Percentiles rank a stretch among this genome's conserved stretches.
phyloP scores from a whole-genome alignment of 2,329 filamentous ascomycete species.

The Penicillium sp. region DNA sequence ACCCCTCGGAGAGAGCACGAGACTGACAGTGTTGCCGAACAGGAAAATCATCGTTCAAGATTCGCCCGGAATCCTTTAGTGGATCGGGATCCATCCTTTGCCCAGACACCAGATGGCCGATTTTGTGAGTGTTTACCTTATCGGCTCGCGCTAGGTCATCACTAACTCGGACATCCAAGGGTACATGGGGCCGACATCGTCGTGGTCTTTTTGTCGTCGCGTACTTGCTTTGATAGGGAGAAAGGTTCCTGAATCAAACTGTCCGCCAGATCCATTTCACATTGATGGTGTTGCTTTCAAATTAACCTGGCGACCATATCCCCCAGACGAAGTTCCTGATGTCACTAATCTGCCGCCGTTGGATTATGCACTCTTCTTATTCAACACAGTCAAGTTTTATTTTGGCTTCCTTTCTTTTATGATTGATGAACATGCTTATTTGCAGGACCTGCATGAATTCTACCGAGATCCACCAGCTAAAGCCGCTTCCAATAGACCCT shows the following conservation, averaged over 20 bases:
- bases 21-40: slow-evolving; percentile 5
- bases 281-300: slow-evolving; percentile 33
- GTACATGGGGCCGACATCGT: slow-evolving; percentile 39
- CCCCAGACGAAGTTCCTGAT: slow-evolving; percentile 28
- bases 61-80: slow-evolving; percentile 31
- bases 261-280: slow-evolving; percentile 32
- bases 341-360: slow-evolving; percentile 48
- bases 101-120: slow-evolving; percentile 28
- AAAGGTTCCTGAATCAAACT: slow-evolving; percentile 32
- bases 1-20: slow-evolving; percentile 2
- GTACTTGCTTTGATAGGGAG: slow-evolving; percentile 35
- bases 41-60: slow-evolving; percentile 15
- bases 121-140: slow-evolving; percentile 25
- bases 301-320: slow-evolving; percentile 30
- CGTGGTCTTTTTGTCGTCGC: slow-evolving; percentile 39
- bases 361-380: slow-evolving; percentile 53
- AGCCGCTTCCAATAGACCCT: slow-evolving; percentile 38
- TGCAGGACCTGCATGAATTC: slow-evolving; percentile 40
- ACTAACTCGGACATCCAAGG: slow-evolving; percentile 18
- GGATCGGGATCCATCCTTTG: slow-evolving; percentile 35
- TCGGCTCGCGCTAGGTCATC: neutral
- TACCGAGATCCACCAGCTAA: slow-evolving; percentile 37
- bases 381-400: slow-evolving; percentile 58
- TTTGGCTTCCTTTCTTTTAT: slow-evolving; percentile 55
- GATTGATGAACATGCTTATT: slow-evolving; percentile 52